Base-by-base conservation (phyloP, 257 asterid species). In the Anisodus acutangulus region DNA sequence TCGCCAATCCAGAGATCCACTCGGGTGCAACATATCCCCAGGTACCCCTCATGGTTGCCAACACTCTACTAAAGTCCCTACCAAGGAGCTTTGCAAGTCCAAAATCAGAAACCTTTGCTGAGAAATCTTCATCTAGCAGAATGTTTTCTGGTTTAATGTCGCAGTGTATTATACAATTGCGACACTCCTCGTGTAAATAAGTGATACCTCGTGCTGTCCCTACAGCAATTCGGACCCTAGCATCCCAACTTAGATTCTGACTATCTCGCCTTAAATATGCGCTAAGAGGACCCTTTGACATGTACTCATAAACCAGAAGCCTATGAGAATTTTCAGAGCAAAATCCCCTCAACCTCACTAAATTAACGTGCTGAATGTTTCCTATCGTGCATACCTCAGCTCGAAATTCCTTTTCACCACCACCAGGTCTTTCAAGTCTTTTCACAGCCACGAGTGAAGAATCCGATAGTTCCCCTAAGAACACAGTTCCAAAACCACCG, bases 11-110 rank as follows among this genome's bases (percentile, higher is more conserved):
- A 16, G 98, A 94, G 85, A 94, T 91, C 97, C 97, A 94, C 88
- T 94, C 98, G 0, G 97, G 98, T 17, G 98, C 97, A 53, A 94
- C 94, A 19, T 94, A 94, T 3, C 98, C 98, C 96, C 97, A 90
- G 3, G 97, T 94, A 5, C 95, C 97, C 19, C 98, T 90, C 95
- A 93, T 92, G 31, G 97, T 88, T 0, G 95, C 96, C 37, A 93
- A 81, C 10, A 94, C 94, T 83, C 97, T 76, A 58, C 98, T 94
- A 63, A 92, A 90, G 86, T 93, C 98, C 85, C 98, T 81, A 6
- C 96, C 96, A 2, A 94, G 82, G 3, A 93, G 92, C 93, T 93
- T 92, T 6, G 98, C 96, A 67, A 94, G 82, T 79, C 98, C 98
- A 66, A 94, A 94, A 88, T 92, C 98, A 1, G 98, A 94, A 7